A percentile compares a stretch with the other conserved stretches of the same genome.
Conservation (phyloP, 2,329 filamentous ascomycete genomes). For the Phialocephala subalpina region DNA sequence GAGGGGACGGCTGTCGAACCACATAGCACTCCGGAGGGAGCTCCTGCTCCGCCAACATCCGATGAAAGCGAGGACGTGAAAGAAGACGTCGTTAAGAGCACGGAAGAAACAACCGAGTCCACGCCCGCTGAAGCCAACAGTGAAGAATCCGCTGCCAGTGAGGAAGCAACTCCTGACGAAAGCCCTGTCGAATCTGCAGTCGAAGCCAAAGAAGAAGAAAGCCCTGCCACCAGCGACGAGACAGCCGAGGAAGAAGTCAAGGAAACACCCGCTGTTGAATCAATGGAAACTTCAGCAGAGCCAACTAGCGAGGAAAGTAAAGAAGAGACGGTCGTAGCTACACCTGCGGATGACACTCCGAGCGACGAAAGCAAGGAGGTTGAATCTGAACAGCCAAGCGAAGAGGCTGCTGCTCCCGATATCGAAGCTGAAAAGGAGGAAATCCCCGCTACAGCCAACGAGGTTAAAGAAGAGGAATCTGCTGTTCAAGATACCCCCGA, state of each 20-base stretch:
- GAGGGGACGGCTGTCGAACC: background rate
- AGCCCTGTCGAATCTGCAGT: background rate
- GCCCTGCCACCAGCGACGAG: slow-evolving; percentile 1
- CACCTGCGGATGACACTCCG: background rate
- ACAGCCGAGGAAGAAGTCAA: background rate
- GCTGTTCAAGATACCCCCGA: background rate
- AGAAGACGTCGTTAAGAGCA: background rate
- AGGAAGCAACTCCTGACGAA: background rate
- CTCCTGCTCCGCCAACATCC: background rate
- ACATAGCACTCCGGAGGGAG: background rate
- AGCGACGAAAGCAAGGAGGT: background rate
- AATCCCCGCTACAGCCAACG: background rate
- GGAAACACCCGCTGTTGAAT: background rate
- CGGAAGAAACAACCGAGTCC: background rate
- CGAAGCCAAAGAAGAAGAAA: background rate
- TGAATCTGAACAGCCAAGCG: background rate
- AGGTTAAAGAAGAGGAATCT: background rate
- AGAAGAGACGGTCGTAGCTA: background rate
- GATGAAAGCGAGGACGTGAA: background rate
- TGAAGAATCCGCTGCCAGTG: background rate
- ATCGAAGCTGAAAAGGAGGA: background rate
- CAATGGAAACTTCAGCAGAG: background rate
- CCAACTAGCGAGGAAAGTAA: background rate
- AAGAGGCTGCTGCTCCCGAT: background rate
- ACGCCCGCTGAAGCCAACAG: slow-evolving; percentile 1